Base-by-base conservation (phyloP, 257 asterid genomes). In the Dorcoceras hygrometricum region DNA sequence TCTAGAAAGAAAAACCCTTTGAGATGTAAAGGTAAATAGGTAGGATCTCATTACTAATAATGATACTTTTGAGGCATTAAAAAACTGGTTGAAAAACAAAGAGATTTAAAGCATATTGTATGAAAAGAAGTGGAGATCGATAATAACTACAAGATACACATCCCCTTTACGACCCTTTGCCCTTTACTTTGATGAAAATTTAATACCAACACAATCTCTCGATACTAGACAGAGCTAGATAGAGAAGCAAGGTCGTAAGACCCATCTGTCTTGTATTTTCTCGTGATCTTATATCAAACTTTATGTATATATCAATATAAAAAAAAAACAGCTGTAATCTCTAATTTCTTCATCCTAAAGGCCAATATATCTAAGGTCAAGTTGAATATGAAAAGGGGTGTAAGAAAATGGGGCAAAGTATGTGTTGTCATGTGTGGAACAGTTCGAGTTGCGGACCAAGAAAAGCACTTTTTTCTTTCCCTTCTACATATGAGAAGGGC, bases 401-500 rank as follows among this genome's bases (percentile, higher is more conserved):
- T 60, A 78, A 79, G 74, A 50, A 73, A 71, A 72, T 74, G 76
- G 34, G 79, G 75, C 76, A 76, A 77, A 71, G 54, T 78, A 67
- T 67, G 75, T 31, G 70, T 65, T 48, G 79, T 60, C 80, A 71
- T 84, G 78, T 82, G 74, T 74, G 76, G 50, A 75, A 81, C 75
- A 79, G 82, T 80, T 46, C 80, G 61, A 67, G 75, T 65, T 87
- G 96, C 86, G 81, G 86, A 83, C 89, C 82, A 81, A 69, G 86
- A 75, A 84, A 79, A 83, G 83, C 86, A 81, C 78, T 75, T 67
- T 71, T 77, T 78, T 80, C 57, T 43, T 46, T 46, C 22, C 54
- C 54, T 46, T 46, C 22, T 46, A 46, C 70, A 57, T n/a, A n/a
- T 25, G 70, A 50, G 74, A 69, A 66, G 77, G 73, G 74, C 74